phyloP scores from a whole-genome alignment of 148 eudicot genomes.

The Suaeda aralocaspica region DNA sequence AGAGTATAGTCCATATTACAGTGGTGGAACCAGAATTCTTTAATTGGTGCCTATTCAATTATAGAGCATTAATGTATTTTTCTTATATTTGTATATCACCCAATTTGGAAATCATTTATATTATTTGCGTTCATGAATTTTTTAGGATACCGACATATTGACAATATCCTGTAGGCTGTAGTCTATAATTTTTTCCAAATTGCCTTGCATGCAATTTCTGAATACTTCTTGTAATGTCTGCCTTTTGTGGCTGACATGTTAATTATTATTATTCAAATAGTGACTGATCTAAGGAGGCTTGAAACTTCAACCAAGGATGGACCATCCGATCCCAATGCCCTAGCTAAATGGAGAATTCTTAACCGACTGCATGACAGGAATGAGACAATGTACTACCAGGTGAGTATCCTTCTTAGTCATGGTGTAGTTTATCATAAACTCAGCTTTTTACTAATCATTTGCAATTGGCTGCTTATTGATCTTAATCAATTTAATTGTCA shows the following conservation, averaged over 20 bases:
- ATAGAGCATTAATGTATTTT: too few relatives aligned
- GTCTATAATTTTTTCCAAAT: neutral
- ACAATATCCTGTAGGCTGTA: neutral
- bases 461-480: too few relatives aligned
- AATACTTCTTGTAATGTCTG: neutral
- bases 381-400: slow-evolving; percentile 95
- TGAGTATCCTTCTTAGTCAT: slow-evolving; percentile 24
- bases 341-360: slow-evolving; percentile 97
- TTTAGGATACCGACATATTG: neutral
- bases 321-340: slow-evolving; percentile 82
- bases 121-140: neutral
- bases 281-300: slow-evolving; percentile 83
- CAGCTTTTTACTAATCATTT: too few relatives aligned
- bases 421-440: neutral
- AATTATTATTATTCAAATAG: slow-evolving; percentile 30
- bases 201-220: neutral
- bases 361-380: slow-evolving; percentile 96
- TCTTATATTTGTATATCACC: neutral
- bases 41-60: neutral
- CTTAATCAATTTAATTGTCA: too few relatives aligned
- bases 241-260: neutral
- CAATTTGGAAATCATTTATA: neutral
- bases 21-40: neutral
- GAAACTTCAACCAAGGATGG: slow-evolving; percentile 83
- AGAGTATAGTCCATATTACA: neutral